Base-by-base conservation (phyloP, 345 rosid species). In the Crucihimalaya himalaica region DNA sequence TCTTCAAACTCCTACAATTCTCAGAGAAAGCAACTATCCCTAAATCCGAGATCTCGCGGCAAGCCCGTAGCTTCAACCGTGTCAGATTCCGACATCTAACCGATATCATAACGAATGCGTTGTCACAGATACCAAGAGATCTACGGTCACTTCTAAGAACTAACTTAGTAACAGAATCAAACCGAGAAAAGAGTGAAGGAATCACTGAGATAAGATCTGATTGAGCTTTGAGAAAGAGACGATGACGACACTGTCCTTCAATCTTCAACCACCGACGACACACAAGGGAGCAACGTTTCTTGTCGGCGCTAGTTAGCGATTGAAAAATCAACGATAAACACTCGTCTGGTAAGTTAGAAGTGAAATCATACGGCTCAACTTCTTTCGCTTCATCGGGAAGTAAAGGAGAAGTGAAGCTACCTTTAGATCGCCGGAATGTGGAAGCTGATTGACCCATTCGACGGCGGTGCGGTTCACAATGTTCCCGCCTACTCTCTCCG, bases 171-270 rank as follows among this genome's bases (percentile, higher is more conserved):
- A 23, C 56, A 2, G 56, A 51, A 12, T 51, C 56, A 13, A 11
- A 50, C 28, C 55, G 29, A 50, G 55, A 11, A 50, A 50, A 21
- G 0, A 21, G 55, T 4, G 55, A 21, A 21, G 29, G 29, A 21
- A 50, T 21, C n/a, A 50, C 28, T 11, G 7, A 50, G 29, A 50
- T 21, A 13, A 50, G 29, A 50, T 50, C 55, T 5, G 55, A 50
- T 21, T 50, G 4, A 11, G 55, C 55, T 50, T 50, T 50, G n/a
- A 50, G 28, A 21, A 29, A 50, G 15, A 21, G 55, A 50, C 55
- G 29, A 50, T 50, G 55, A 50, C 29, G 55, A 50, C 55, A 21
- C 23, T 21, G 55, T 50, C 29, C 55, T 50, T 50, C 55, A 23
- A 12, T 21, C 4, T 5, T 21, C 12, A 21, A 50, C 55, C 55